Evolutionary conservation across 1,284 basidiomycete species (phyloP), one percentile per base, ranked within the genome.

Genomic region (Malassezia sp.): DNA sequence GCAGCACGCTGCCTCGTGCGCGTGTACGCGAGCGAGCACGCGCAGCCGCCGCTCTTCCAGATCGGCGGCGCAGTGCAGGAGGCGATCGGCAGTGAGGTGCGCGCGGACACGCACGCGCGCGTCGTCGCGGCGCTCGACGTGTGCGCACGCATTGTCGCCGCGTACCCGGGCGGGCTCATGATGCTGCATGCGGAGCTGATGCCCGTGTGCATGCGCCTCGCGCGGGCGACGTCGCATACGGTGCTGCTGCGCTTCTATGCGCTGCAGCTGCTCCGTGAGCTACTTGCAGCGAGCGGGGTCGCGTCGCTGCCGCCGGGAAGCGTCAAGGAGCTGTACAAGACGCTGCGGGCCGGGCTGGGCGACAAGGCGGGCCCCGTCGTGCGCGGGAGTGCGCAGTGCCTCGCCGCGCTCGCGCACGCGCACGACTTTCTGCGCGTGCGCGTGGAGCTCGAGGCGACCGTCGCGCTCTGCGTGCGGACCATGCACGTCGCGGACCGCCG

Each of bases 351-450:
- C 24, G 80, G 78, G 0, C 74, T 97, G 1, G 75, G 76, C 1
- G 91, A 97, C 71, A 88, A 87, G 71, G 81, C 83, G 5, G 75
- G 88, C 7, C 79, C 87, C 2, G 77, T 97, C 11, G 86, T 95
- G 63, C 80, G 90, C 22, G 87, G 80, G 4, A 82, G 81, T 14
- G 80, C 86, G 22, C 81, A 84, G 9, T 52, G 44, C 37, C 33
- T 47, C 6, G 32, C 11, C 10, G 26, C 38, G 21, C 31, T 44
- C 7, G 20, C 18, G 12, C 28, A 12, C 21, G 20, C 20, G 26
- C 27, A 42, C 23, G 26, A 52, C 8, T 12, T 17, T 50, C 38
- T 42, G 10, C 17, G 10, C 6, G 75, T 79, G 1, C 69, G 77
- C 4, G 71, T 73, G 38, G 89, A 95, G 27, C 77, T 90, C 26